Evolutionary conservation across 257 asterid species (phyloP).

Genomic region (Solanum clarkiae): DNA sequence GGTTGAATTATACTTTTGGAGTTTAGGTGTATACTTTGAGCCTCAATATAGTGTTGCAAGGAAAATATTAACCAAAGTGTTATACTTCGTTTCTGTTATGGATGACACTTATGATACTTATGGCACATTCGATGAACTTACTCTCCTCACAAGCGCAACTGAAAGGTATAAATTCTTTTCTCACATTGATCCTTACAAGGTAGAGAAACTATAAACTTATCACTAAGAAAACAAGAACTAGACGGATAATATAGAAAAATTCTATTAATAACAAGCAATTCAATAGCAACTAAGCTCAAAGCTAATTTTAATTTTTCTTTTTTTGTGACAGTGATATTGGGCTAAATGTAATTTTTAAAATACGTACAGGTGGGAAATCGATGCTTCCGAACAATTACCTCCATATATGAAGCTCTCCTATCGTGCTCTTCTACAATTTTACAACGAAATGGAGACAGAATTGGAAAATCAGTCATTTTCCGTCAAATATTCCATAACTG

Average conservation of each 20-base stretch:
- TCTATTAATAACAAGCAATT: too few species aligned
- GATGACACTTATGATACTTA: background rate
- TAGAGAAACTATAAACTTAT: too few species aligned
- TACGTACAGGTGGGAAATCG: conserved; percentile 10
- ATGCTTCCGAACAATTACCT: conserved; percentile 10
- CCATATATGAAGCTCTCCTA: conserved; percentile 1
- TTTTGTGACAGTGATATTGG: too few species aligned
- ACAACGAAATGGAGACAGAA: background rate
- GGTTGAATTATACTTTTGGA: conserved; percentile 29
- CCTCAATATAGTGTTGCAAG: conserved; percentile 6
- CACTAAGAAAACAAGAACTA: too few species aligned
- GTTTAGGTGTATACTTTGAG: conserved; percentile 19
- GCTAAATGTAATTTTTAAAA: too few species aligned
- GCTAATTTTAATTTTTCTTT: too few species aligned
- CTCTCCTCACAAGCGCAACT: background rate
- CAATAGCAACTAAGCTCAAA: too few species aligned
- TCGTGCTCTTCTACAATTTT: background rate
- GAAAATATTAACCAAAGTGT: background rate
- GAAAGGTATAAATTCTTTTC: background rate
- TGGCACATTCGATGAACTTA: background rate
- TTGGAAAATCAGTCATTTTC: background rate
- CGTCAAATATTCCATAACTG: background rate
- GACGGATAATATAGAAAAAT: too few species aligned
- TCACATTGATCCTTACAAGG: too few species aligned
- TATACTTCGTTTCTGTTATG: background rate